Conservation (phyloP, 352 stramenopile genomes). For the Phytopythium sindhum region DNA sequence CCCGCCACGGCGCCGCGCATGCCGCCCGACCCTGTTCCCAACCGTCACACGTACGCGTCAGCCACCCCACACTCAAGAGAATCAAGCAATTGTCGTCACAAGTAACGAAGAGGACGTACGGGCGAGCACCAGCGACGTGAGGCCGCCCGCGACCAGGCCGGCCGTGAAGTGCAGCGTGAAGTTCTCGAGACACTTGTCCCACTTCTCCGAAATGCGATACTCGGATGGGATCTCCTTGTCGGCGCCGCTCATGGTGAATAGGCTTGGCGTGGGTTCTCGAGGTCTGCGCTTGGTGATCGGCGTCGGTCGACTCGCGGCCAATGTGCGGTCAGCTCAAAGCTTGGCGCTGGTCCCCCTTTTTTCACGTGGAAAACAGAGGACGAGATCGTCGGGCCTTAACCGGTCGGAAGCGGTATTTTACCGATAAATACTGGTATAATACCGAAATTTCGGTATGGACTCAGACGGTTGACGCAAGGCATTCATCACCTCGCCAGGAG, state of each 20-base stretch:
- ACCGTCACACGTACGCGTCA: background rate
- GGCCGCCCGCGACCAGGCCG: constrained; percentile 72
- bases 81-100: no score
- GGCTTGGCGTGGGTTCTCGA: background rate
- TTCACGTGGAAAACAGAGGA: constrained; percentile 1
- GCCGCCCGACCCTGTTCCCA: constrained; percentile 47
- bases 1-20: constrained; percentile 65
- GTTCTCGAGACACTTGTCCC: constrained; percentile 89
- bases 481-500: background rate
- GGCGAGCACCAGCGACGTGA: constrained; percentile 79
- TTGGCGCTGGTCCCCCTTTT: background rate
- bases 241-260: constrained; percentile 34
- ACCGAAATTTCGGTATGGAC: background rate
- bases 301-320: background rate
- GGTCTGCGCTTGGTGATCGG: background rate
- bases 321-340: background rate
- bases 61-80: background rate
- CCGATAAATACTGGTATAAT: background rate
- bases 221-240: constrained; percentile 76
- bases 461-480: background rate
- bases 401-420: constrained; percentile 1
- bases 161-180: constrained; percentile 85
- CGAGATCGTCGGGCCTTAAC: background rate
- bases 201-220: constrained; percentile 90
- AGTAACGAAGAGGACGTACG: constrained; percentile 50